Base-by-base conservation (phyloP, 2,329 filamentous ascomycete genomes). In the Nothophaeocryptopus gaeumannii region DNA sequence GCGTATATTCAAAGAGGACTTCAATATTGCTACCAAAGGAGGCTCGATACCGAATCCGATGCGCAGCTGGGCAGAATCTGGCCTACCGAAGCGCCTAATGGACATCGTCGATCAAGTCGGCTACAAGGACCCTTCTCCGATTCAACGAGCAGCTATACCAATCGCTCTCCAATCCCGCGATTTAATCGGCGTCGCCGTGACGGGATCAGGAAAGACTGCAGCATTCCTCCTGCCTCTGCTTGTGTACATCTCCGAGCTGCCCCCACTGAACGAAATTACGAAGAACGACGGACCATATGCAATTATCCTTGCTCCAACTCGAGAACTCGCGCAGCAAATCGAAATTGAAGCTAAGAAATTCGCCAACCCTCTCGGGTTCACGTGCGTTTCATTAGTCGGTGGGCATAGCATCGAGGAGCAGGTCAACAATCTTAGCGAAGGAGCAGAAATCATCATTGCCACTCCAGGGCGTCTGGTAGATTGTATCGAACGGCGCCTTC, bases 1-100 rank as follows among this genome's bases (percentile, higher is more conserved):
- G 93, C 88, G 93, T 67, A 97, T 99, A 62, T 96, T 99, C 83
- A 99, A 97, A 73, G 93, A 97, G 70, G 91, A 99, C 71, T 97
- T 96, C 74, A 95, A 93, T 62, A 99, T 99, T 67, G 80, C 86
- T 35, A 96, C 90, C 8, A 97, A 96, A 70, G 93, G 93, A 50
- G 92, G 92, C 37, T 79, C 80, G 20, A 89, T 97, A 48, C 93
- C 93, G 1, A 92, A 97, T 63, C 93, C 93, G 0, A 97, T 99
- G 91, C 89, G 93, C 42, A 89, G 79, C 60, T 99, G 93, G 93
- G 67, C 80, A 39, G 93, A 99, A 70, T 95, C 91, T 3, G 79
- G 78, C 5, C 77, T 99, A 34, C 91, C 93, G 2, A 78, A 81
- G 53, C 79, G 83, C 1, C 72, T 99, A 44, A 78, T 97, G 54